phyloP scores from a whole-genome alignment of 208 protist species.

The Crithidia acanthocephali region DNA sequence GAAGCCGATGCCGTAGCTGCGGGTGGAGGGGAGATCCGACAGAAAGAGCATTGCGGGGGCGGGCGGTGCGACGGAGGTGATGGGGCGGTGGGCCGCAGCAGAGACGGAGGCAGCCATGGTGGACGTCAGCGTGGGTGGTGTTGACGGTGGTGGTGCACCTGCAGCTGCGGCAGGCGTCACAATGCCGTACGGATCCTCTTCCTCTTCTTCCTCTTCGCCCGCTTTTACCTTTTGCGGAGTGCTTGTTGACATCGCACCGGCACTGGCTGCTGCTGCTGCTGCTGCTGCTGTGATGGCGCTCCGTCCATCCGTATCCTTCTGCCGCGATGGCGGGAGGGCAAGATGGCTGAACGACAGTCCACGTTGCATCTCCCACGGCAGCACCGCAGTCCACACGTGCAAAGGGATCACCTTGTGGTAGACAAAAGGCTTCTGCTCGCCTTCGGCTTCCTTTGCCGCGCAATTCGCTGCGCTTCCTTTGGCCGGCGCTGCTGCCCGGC shows the following conservation, averaged over 20 bases:
- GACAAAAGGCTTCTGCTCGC: constrained; percentile 8
- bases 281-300: background rate
- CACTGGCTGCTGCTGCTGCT: background rate
- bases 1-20: constrained; percentile 56
- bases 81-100: background rate
- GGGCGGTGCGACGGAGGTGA: constrained; percentile 5
- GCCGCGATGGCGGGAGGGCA: constrained; percentile 18
- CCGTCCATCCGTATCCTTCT: background rate
- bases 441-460: background rate
- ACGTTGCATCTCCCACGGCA: constrained; percentile 89
- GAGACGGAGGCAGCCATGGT: background rate
- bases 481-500: background rate
- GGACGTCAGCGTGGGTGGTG: background rate
- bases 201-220: constrained; percentile 35
- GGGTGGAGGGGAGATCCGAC: constrained; percentile 39
- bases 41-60: constrained; percentile 40
- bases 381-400: constrained; percentile 76
- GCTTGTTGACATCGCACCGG: background rate
- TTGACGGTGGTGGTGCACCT: background rate
- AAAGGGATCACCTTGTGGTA: constrained; percentile 56
- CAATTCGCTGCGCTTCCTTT: background rate
- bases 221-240: background rate
- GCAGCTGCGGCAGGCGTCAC: constrained; percentile 31
- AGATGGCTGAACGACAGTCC: constrained; percentile 73
- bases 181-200: constrained; percentile 68